A percentile compares a stretch with the other conserved stretches of the same genome.
These are phyloP conservation scores for Aspergillus nanangensis DNA, from an alignment of 495 filamentous ascomycete species.

Conservation along the genomic window DNA sequence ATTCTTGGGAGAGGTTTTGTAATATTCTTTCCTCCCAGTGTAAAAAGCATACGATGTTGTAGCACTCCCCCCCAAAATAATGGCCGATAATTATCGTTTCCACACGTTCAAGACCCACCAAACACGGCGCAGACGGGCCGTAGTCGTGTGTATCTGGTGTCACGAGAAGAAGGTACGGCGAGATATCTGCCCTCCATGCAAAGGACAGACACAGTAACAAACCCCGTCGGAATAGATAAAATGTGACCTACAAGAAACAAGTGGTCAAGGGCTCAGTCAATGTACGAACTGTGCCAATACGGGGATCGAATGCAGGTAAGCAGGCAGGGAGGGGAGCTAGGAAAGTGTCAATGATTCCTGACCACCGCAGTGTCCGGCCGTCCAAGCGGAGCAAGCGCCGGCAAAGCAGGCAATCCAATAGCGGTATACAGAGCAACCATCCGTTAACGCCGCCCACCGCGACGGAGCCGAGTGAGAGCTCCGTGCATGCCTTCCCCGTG, in stretches of 20 bases:
- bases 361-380: neutral
- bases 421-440: neutral
- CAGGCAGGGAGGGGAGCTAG: too few species aligned
- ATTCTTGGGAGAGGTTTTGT: neutral
- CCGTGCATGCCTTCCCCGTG: neutral
- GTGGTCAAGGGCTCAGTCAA: conserved; percentile 16
- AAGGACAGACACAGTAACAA: neutral
- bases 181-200: too few species aligned
- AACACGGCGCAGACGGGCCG: conserved; percentile 27
- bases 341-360: too few species aligned
- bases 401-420: neutral
- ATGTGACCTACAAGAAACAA: conserved; percentile 28
- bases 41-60: neutral
- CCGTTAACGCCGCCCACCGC: neutral
- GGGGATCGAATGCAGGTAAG: conserved; percentile 22
- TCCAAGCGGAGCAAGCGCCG: neutral
- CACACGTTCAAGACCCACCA: conserved; percentile 15
- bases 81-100: conserved; percentile 2
- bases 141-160: conserved; percentile 28
- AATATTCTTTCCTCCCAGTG: too few species aligned
- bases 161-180: conserved; percentile 28
- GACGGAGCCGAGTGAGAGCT: neutral
- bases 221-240: conserved; percentile 17
- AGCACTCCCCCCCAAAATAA: neutral
- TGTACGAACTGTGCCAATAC: conserved; percentile 26